These are phyloP conservation scores for Fusarium lateritium DNA, from an alignment of 2,329 filamentous ascomycete genomes.

Conservation along the genomic window DNA sequence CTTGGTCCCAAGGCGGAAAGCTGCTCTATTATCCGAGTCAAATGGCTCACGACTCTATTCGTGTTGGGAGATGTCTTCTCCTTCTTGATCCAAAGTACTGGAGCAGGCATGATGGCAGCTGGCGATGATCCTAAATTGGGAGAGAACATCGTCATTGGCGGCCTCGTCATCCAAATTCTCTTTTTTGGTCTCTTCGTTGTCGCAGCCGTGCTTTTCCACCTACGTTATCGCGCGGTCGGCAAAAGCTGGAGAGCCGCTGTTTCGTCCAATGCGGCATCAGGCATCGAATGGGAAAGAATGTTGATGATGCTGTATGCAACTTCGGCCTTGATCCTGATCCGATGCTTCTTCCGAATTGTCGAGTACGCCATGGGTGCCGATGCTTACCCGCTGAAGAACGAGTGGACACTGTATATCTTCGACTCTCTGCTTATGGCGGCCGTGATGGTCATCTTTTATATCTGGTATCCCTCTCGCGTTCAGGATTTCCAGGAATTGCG, in stretches of 20 bases:
- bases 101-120: conserved; percentile 53
- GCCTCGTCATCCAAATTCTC: conserved; percentile 69
- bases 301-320: conserved; percentile 55
- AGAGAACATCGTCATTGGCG: conserved; percentile 66
- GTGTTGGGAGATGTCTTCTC: conserved; percentile 65
- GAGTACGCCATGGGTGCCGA: conserved; percentile 61
- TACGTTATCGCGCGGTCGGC: conserved; percentile 35
- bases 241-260: conserved; percentile 3
- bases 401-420: conserved; percentile 60
- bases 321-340: conserved; percentile 57
- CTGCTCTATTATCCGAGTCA: conserved; percentile 45
- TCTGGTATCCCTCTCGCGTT: conserved; percentile 21
- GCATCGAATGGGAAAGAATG: conserved; percentile 53
- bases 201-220: conserved; percentile 64
- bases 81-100: conserved; percentile 63
- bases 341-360: conserved; percentile 61
- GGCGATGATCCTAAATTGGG: conserved; percentile 51
- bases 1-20: conserved; percentile 47
- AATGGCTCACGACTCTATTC: conserved; percentile 65
- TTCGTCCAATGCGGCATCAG: background rate
- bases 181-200: conserved; percentile 69
- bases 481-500: background rate
- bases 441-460: conserved; percentile 30
- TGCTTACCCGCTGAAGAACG: conserved; percentile 57
- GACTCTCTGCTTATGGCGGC: conserved; percentile 50